Conservation (phyloP, 192 early-diverging fungal species). For the Mortierella hygrophila region DNA sequence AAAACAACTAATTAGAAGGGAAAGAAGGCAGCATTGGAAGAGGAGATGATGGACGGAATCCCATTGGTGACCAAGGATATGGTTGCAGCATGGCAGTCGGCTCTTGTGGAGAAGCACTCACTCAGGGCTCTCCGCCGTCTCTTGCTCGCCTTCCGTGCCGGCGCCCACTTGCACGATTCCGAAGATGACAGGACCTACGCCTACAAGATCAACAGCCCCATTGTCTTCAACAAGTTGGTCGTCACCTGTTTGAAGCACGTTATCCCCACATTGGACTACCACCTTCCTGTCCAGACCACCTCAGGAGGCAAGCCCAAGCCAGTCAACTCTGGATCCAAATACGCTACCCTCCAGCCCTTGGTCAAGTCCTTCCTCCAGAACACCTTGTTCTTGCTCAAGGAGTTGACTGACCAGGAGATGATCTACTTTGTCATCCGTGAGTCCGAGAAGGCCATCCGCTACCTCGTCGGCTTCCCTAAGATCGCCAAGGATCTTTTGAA, state of each 20-base stretch:
- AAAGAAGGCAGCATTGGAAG: slow-evolving; percentile 45
- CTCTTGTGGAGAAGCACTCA: slow-evolving; percentile 71
- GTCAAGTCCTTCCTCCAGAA: slow-evolving; percentile 88
- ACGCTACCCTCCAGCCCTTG: slow-evolving; percentile 79
- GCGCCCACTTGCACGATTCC: slow-evolving; percentile 80
- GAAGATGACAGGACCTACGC: slow-evolving; percentile 64
- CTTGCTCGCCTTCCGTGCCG: slow-evolving; percentile 87
- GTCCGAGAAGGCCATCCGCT: slow-evolving; percentile 78
- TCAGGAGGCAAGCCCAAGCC: slow-evolving; percentile 45
- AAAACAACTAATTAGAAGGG: slow-evolving; percentile 19
- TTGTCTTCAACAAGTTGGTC: slow-evolving; percentile 87
- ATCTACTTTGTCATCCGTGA: slow-evolving; percentile 87
- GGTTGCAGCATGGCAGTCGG: slow-evolving; percentile 79
- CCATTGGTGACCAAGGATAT: slow-evolving; percentile 78
- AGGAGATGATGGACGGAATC: slow-evolving; percentile 55
- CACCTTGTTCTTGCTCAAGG: slow-evolving; percentile 79
- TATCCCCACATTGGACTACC: slow-evolving; percentile 76
- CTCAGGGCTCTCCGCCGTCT: slow-evolving; percentile 78
- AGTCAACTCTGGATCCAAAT: slow-evolving; percentile 67
- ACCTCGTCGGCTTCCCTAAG: slow-evolving; percentile 87
- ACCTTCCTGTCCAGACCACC: slow-evolving; percentile 61
- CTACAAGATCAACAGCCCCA: slow-evolving; percentile 79
- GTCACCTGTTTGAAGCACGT: slow-evolving; percentile 79
- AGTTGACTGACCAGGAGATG: slow-evolving; percentile 89
- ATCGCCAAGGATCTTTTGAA: slow-evolving; percentile 88